Percentiles rank a stretch among this genome's conserved stretches.
Evolutionary conservation across 352 stramenopile genomes (phyloP).

Genomic region (Phytopythium cucurbitacearum): DNA sequence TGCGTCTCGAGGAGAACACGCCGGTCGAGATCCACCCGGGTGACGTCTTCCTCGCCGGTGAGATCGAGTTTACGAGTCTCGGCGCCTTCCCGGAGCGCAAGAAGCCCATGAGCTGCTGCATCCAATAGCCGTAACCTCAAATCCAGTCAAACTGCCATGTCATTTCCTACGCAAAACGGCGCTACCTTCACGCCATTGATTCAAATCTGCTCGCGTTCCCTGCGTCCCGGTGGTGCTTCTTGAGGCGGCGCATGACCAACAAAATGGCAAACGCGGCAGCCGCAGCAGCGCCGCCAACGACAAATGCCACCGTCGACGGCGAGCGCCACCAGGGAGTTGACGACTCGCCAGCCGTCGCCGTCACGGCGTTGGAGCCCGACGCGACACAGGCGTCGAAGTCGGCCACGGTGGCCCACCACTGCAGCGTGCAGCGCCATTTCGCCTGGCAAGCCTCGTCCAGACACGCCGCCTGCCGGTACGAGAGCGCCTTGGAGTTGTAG

Average conservation of each 20-base stretch:
- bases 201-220: neutral
- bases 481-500: constrained; percentile 75
- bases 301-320: neutral
- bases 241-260: constrained; percentile 1
- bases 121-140: constrained; percentile 13
- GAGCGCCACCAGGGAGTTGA: neutral
- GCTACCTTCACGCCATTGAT: neutral
- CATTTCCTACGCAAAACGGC: neutral
- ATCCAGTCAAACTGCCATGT: neutral
- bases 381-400: constrained; percentile 53
- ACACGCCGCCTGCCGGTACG: constrained; percentile 41
- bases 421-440: constrained; percentile 56
- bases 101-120: constrained; percentile 48
- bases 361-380: neutral
- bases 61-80: constrained; percentile 78
- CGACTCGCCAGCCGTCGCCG: neutral
- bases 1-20: constrained; percentile 72
- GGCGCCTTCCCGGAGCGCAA: constrained; percentile 54
- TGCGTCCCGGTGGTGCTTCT: neutral
- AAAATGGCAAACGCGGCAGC: neutral
- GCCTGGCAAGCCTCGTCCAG: constrained; percentile 31
- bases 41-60: constrained; percentile 64
- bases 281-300: neutral
- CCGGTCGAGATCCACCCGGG: constrained; percentile 53
- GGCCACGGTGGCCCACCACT: constrained; percentile 59